Conservation (phyloP, 2,329 filamentous ascomycete genomes). For the Didymella exigua region DNA sequence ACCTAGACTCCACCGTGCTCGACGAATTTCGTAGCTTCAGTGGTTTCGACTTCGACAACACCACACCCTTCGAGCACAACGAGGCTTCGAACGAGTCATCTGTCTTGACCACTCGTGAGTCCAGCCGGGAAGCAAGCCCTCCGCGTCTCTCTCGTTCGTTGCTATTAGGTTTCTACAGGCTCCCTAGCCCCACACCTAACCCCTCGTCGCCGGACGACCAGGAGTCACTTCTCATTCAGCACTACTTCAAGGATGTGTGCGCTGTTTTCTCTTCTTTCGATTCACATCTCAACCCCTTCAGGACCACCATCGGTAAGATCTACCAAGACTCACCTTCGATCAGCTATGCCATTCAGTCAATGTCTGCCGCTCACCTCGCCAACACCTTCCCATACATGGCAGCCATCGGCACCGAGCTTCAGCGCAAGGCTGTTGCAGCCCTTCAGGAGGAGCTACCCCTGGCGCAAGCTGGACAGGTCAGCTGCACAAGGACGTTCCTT, state of each 20-base stretch:
- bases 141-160: constrained; percentile 47
- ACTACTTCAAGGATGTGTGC: constrained; percentile 68
- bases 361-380: constrained; percentile 66
- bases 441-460: constrained; percentile 56
- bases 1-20: constrained; percentile 27
- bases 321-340: constrained; percentile 65
- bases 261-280: constrained; percentile 69
- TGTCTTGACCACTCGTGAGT: constrained; percentile 21
- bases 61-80: constrained; percentile 26
- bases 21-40: constrained; percentile 21
- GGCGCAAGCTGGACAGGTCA: constrained; percentile 48
- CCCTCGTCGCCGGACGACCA: constrained; percentile 51
- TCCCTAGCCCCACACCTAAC: constrained; percentile 43
- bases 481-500: constrained; percentile 59
- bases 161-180: constrained; percentile 47
- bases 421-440: constrained; percentile 59
- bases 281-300: constrained; percentile 65
- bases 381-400: constrained; percentile 63
- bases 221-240: constrained; percentile 64
- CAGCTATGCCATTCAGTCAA: constrained; percentile 67
- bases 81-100: constrained; percentile 20
- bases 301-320: constrained; percentile 62
- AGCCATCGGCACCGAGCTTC: constrained; percentile 57
- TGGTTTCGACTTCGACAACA: constrained; percentile 30
- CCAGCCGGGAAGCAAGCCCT: constrained; percentile 29